phyloP scores from a whole-genome alignment of 1,284 basidiomycete genomes.

The Microbotryum lychnidis-dioicae region DNA sequence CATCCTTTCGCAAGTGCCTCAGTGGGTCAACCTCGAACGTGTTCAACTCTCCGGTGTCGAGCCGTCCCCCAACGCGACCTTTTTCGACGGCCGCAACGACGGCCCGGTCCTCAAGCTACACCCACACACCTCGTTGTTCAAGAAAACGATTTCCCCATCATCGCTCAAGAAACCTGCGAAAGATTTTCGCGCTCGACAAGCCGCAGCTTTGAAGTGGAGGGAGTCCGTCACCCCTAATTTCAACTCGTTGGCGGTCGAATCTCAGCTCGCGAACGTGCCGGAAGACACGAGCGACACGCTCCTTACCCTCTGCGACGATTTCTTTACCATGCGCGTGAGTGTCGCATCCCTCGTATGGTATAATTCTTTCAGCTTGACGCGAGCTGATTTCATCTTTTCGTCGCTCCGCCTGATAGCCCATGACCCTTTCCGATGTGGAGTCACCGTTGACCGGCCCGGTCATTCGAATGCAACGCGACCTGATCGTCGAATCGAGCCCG shows the following conservation, averaged over 20 bases:
- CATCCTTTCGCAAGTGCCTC: slow-evolving; percentile 16
- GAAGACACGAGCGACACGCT: slow-evolving; percentile 4
- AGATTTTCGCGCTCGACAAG: not conserved
- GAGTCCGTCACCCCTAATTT: slow-evolving; percentile 18
- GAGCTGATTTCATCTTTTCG: not conserved
- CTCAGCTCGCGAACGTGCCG: slow-evolving; percentile 26
- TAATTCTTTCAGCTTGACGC: not conserved
- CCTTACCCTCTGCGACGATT: slow-evolving; percentile 33
- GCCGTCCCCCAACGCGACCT: not conserved
- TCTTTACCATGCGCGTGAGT: slow-evolving; percentile 27
- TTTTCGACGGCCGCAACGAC: not conserved
- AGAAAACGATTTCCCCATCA: not conserved
- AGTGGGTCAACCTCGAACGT: slow-evolving; percentile 9
- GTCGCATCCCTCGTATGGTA: no score
- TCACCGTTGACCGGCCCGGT: slow-evolving; percentile 27
- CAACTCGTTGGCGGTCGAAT: slow-evolving; percentile 32
- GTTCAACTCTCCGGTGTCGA: slow-evolving; percentile 1
- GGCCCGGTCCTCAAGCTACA: slow-evolving; percentile 10
- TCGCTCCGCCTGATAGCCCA: not conserved
- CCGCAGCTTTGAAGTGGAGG: slow-evolving; percentile 12
- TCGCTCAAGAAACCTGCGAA: not conserved
- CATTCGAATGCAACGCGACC: slow-evolving; percentile 25
- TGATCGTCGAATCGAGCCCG: slow-evolving; percentile 9
- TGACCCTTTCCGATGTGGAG: slow-evolving; percentile 17
- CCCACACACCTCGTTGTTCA: slow-evolving; percentile 23